These are phyloP conservation scores for Zoysia matrella DNA, from an alignment of 202 grass and related monocot genomes.

Conservation along the genomic window DNA sequence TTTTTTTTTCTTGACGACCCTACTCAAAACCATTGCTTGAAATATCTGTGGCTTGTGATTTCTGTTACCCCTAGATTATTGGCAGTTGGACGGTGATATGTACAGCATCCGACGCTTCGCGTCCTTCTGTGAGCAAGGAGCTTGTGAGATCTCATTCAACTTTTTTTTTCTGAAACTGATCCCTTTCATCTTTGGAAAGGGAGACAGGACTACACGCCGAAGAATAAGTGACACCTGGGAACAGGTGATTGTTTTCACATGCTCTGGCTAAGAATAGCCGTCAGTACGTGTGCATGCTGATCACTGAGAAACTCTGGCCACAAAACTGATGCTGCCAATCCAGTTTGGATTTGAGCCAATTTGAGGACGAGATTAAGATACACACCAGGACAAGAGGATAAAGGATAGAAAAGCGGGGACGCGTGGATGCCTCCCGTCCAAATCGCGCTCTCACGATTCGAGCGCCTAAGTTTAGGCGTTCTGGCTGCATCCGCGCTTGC, in stretches of 20 bases:
- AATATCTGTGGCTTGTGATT: no score
- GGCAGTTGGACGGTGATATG: no score
- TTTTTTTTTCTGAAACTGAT: neutral
- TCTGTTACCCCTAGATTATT: no score
- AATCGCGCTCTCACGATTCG: neutral
- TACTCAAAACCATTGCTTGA: no score
- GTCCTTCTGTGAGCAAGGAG: no score
- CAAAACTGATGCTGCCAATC: neutral
- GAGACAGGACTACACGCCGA: neutral
- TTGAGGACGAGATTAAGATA: neutral
- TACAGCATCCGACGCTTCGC: no score
- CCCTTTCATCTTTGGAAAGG: neutral
- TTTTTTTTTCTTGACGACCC: no score
- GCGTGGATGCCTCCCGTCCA: slow-evolving; percentile 1
- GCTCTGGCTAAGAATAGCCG: neutral
- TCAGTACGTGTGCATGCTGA: neutral
- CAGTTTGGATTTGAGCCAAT: neutral
- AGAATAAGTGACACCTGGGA: neutral
- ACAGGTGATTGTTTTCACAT: neutral
- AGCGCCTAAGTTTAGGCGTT: neutral
- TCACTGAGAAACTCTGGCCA: neutral
- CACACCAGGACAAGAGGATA: neutral
- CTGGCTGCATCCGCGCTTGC: neutral
- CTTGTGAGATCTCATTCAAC: neutral
- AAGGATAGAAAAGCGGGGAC: neutral